phyloP scores from a whole-genome alignment of 2,329 filamentous ascomycete genomes.

The Colletotrichum sp. region DNA sequence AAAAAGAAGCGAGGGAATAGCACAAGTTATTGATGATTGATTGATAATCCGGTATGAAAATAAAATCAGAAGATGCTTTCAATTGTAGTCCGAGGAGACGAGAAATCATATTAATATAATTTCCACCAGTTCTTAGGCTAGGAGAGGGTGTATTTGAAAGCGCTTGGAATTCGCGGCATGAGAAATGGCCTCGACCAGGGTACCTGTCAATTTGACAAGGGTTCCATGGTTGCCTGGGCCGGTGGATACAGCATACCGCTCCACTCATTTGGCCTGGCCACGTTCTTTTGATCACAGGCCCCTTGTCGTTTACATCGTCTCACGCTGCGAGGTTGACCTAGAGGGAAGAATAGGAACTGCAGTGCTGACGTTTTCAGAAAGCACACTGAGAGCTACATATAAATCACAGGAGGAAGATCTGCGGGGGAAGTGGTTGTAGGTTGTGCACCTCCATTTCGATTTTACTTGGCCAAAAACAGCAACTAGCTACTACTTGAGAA shows the following conservation, averaged over 20 bases:
- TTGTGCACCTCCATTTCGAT: background rate
- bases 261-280: background rate
- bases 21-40: background rate
- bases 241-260: background rate
- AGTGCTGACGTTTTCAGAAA: background rate
- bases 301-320: background rate
- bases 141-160: background rate
- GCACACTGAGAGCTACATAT: background rate
- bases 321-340: rapidly evolving
- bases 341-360: background rate
- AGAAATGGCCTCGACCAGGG: background rate
- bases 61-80: background rate
- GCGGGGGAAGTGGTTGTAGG: background rate
- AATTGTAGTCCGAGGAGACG: background rate
- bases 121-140: rapidly evolving
- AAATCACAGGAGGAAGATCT: background rate
- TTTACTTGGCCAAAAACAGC: background rate
- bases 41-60: rapidly evolving
- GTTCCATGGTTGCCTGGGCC: background rate
- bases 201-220: background rate
- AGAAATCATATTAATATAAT: background rate
- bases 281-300: background rate
- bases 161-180: background rate
- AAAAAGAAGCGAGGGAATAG: background rate
- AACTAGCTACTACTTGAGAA: background rate